These are phyloP conservation scores for Primulina huaijiensis DNA, from an alignment of 257 asterid species.

Conservation along the genomic window DNA sequence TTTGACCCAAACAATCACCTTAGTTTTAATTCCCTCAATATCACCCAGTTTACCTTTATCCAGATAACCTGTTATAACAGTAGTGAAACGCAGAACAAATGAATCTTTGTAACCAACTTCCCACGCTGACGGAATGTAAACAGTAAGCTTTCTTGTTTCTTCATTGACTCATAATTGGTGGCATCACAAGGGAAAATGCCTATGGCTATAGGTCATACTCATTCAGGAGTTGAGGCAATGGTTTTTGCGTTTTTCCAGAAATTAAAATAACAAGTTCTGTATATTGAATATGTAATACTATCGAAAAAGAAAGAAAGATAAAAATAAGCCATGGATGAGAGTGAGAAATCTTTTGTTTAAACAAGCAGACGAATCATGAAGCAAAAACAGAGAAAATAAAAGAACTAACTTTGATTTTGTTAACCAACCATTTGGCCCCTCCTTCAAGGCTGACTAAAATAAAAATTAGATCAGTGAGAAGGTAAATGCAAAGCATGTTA, in stretches of 20 bases:
- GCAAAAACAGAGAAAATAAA: not conserved
- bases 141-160: conserved; percentile 40
- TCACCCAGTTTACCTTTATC: conserved; percentile 70
- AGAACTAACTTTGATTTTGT: conserved; percentile 20
- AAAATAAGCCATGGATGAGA: not conserved
- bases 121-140: conserved; percentile 53
- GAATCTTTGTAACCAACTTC: conserved; percentile 72
- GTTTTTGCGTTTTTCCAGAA: conserved; percentile 46
- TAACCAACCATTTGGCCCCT: conserved; percentile 7
- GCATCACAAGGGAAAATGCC: conserved; percentile 54
- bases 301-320: not conserved
- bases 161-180: conserved; percentile 51
- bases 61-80: conserved; percentile 51
- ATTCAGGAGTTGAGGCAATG: conserved; percentile 40
- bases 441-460: conserved; percentile 19
- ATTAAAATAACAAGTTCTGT: not conserved
- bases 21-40: conserved; percentile 77
- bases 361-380: not conserved
- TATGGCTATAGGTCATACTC: conserved; percentile 43
- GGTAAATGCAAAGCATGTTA: not conserved
- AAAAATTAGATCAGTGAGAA: not conserved
- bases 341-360: not conserved
- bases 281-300: not conserved
- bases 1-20: conserved; percentile 64
- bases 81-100: conserved; percentile 55